Conservation (phyloP, 2,329 filamentous ascomycete species). For the Penicillium crustosum region DNA sequence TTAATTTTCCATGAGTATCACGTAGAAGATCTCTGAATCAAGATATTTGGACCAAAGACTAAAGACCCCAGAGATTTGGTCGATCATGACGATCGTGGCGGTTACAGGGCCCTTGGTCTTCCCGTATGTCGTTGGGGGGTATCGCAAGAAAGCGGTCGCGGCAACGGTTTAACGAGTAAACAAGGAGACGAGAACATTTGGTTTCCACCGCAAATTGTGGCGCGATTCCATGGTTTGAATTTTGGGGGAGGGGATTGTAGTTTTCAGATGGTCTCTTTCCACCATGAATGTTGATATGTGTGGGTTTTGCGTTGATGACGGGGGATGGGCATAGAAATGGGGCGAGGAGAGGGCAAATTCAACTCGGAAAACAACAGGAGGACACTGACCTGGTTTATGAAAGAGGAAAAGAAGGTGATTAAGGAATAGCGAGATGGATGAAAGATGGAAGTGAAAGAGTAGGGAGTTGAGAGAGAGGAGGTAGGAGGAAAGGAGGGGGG, state of each 20-base stretch:
- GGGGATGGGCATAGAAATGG: conserved; percentile 3
- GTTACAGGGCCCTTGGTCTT: conserved; percentile 7
- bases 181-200: conserved; percentile 14
- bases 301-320: conserved; percentile 15
- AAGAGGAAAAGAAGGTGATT: conserved; percentile 15
- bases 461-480: conserved; percentile 20
- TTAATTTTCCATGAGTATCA: conserved; percentile 6
- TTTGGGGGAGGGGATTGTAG: neutral
- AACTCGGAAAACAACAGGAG: conserved; percentile 2
- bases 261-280: neutral
- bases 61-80: neutral
- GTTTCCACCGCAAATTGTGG: neutral
- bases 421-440: conserved; percentile 17
- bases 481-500: conserved; percentile 21
- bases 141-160: conserved; percentile 26
- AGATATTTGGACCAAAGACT: neutral
- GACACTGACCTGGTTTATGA: conserved; percentile 29
- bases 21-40: neutral
- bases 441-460: conserved; percentile 16
- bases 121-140: conserved; percentile 12
- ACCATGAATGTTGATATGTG: conserved; percentile 16
- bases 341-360: conserved; percentile 10
- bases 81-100: conserved; percentile 18
- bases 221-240: conserved; percentile 6
- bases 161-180: conserved; percentile 23